Percentiles rank a stretch among this genome's conserved stretches.
These are phyloP conservation scores for Colletotrichum somersetense DNA, from an alignment of 2,329 filamentous ascomycete genomes.

Conservation along the genomic window DNA sequence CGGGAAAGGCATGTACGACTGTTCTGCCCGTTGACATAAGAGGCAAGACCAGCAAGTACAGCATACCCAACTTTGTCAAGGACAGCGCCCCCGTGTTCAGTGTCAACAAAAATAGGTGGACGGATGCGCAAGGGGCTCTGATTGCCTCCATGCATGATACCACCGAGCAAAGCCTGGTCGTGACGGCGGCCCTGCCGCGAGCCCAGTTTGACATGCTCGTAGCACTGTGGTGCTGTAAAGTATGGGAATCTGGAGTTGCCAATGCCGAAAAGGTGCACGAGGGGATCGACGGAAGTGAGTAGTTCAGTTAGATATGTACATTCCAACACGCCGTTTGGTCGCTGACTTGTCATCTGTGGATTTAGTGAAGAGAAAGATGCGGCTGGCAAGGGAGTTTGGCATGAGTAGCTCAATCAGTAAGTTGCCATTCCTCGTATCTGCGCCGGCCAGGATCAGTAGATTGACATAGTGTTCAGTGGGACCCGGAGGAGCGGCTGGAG, in stretches of 20 bases:
- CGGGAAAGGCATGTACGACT: neutral
- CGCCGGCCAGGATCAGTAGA: neutral
- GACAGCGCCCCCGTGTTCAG: slow-evolving; percentile 7
- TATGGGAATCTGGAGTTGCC: slow-evolving; percentile 25
- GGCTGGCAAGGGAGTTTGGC: slow-evolving; percentile 19
- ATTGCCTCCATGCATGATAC: slow-evolving; percentile 19
- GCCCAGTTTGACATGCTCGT: slow-evolving; percentile 23
- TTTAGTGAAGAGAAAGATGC: slow-evolving; percentile 25
- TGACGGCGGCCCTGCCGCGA: slow-evolving; percentile 1
- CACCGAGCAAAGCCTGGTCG: slow-evolving; percentile 11
- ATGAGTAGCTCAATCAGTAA: neutral
- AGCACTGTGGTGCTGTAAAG: slow-evolving; percentile 18
- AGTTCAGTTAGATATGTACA: neutral
- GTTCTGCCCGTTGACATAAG: slow-evolving; percentile 6
- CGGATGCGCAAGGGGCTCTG: slow-evolving; percentile 2
- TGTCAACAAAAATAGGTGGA: slow-evolving; percentile 1
- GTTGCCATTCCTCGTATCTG: neutral
- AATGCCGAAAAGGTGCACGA: slow-evolving; percentile 28
- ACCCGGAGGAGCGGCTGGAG: slow-evolving; percentile 1
- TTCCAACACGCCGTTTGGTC: neutral
- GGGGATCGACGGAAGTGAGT: slow-evolving; percentile 22
- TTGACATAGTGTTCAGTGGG: slow-evolving; percentile 6
- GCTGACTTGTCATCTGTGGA: neutral
- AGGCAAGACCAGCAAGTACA: slow-evolving; percentile 23
- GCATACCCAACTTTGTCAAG: slow-evolving; percentile 23